phyloP scores from a whole-genome alignment of 164 flowering plant species.

The Kingdonia uniflora region DNA sequence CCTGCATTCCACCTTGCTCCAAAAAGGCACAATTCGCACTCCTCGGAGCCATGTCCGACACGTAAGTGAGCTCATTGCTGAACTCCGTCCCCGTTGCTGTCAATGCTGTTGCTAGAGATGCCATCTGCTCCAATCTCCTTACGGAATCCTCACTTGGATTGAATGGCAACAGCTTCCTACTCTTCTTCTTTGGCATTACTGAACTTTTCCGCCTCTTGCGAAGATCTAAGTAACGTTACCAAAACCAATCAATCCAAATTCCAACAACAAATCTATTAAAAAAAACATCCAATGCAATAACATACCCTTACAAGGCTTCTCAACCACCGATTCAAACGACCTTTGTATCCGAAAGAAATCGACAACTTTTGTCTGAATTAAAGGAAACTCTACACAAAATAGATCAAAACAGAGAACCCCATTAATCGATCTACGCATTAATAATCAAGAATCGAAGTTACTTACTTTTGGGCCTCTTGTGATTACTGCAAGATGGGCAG shows the following conservation, averaged over 20 bases:
- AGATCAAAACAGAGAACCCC: conserved; percentile 7
- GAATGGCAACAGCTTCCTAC: conserved; percentile 60
- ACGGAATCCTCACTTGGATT: conserved; percentile 53
- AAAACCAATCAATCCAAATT: not conserved
- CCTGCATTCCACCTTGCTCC: conserved; percentile 94
- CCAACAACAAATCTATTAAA: too few species aligned
- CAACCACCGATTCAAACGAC: conserved; percentile 16
- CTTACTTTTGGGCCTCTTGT: conserved; percentile 37
- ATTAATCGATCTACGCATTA: not conserved
- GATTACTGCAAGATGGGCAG: conserved; percentile 51
- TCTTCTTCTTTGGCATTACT: conserved; percentile 55
- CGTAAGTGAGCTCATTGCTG: conserved; percentile 70
- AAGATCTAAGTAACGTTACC: conserved; percentile 22
- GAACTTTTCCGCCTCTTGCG: conserved; percentile 43
- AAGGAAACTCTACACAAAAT: conserved; percentile 53
- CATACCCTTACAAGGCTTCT: conserved; percentile 32
- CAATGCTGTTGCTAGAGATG: conserved; percentile 80
- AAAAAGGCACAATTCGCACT: conserved; percentile 56
- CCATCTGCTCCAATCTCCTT: conserved; percentile 80
- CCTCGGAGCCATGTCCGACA: conserved; percentile 70
- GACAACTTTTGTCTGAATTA: conserved; percentile 81
- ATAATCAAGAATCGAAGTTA: not conserved
- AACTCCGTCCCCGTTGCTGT: conserved; percentile 49
- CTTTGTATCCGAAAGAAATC: conserved; percentile 83
- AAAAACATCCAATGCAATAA: too few species aligned